These are phyloP conservation scores for Bryopsis sp. DNA, from an alignment of 139 green algal species.

Conservation along the genomic window DNA sequence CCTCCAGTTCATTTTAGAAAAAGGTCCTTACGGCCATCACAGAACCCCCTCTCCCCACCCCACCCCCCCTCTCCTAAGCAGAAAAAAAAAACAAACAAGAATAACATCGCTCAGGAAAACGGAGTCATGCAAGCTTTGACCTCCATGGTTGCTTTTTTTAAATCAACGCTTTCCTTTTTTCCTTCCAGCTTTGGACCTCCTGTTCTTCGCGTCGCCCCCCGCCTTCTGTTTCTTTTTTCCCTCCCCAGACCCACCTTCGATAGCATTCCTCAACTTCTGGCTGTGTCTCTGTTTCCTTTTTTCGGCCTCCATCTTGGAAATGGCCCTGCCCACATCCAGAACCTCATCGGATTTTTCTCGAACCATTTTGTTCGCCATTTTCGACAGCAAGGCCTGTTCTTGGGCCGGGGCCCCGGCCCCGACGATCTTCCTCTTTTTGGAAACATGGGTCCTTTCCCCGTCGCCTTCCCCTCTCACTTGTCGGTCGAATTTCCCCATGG, in stretches of 20 bases:
- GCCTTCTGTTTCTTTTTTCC: slow-evolving; percentile 13
- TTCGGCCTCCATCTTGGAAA: slow-evolving; percentile 15
- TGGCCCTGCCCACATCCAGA: slow-evolving; percentile 49
- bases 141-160: no score
- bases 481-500: slow-evolving; percentile 90
- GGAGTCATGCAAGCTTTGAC: no score
- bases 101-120: no score
- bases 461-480: slow-evolving; percentile 49
- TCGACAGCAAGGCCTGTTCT: slow-evolving; percentile 31
- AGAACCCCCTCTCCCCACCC: no score
- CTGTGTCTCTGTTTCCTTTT: slow-evolving; percentile 4
- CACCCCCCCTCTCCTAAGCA: no score
- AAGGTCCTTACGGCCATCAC: no score
- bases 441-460: slow-evolving; percentile 33
- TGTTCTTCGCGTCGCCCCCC: no score
- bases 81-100: no score
- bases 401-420: slow-evolving; percentile 34
- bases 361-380: slow-evolving; percentile 58
- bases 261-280: slow-evolving; percentile 5
- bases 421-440: slow-evolving; percentile 50
- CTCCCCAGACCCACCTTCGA: slow-evolving; percentile 30
- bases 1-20: no score
- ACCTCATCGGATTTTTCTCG: slow-evolving; percentile 61
- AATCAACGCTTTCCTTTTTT: no score
- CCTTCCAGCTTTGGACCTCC: no score